Conservation (phyloP, 1,284 basidiomycete genomes). For the Leccinum ambiguum region DNA sequence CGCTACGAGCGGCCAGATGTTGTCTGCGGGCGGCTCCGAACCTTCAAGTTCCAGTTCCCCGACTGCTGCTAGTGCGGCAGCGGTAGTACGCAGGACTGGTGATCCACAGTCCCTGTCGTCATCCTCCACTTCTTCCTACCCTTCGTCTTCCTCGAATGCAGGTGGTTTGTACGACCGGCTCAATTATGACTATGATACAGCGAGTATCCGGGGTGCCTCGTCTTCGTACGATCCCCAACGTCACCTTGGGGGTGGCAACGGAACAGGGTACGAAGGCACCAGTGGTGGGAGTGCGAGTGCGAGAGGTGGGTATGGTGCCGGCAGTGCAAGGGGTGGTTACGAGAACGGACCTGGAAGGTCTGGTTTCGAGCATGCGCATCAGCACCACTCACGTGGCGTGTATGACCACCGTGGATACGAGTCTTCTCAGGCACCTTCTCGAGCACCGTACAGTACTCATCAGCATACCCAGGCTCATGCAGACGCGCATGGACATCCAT, state of each 20-base stretch:
- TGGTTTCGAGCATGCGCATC: slow-evolving; percentile 28
- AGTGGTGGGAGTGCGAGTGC: slow-evolving; percentile 14
- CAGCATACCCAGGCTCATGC: slow-evolving; percentile 23
- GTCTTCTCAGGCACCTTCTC: slow-evolving; percentile 23
- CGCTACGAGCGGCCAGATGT: too few species aligned
- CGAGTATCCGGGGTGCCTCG: slow-evolving; percentile 14
- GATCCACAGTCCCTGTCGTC: slow-evolving; percentile 24
- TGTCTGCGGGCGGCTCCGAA: slow-evolving; percentile 29
- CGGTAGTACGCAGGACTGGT: slow-evolving; percentile 17
- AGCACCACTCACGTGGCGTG: slow-evolving; percentile 23
- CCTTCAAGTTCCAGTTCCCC: slow-evolving; percentile 20
- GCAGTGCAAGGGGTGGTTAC: slow-evolving; percentile 22
- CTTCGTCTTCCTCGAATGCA: slow-evolving; percentile 19
- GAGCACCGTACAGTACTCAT: slow-evolving; percentile 21
- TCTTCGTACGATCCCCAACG: slow-evolving; percentile 30
- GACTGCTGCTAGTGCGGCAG: not conserved
- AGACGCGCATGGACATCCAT: slow-evolving; percentile 21
- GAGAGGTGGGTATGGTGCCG: slow-evolving; percentile 26
- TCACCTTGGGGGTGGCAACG: slow-evolving; percentile 10
- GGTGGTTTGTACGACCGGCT: slow-evolving; percentile 23
- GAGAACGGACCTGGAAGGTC: slow-evolving; percentile 22
- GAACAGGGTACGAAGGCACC: slow-evolving; percentile 20
- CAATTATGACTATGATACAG: slow-evolving; percentile 27
- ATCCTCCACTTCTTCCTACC: slow-evolving; percentile 17
- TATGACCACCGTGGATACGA: slow-evolving; percentile 30